Evolutionary conservation across 306 rosid species (phyloP).

Genomic region (Glycine tomentella): DNA sequence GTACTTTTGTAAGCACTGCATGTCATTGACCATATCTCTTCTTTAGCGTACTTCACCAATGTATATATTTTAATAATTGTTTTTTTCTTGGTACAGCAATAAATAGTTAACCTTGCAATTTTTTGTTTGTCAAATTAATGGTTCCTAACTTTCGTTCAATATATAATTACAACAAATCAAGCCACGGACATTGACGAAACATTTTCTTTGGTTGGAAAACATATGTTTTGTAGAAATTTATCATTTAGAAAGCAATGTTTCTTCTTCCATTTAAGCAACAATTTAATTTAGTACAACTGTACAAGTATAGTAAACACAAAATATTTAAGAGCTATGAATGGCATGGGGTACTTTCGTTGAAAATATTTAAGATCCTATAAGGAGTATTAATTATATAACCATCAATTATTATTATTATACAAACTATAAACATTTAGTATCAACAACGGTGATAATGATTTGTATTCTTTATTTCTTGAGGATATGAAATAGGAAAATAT

Average conservation of each 20-base stretch:
- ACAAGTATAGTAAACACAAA: not conserved
- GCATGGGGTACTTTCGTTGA: not conserved
- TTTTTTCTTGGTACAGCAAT: constrained; percentile 32
- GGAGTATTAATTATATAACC: too few species aligned
- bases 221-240: not conserved
- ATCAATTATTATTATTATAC: too few species aligned
- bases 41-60: not conserved
- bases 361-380: not conserved
- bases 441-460: too few species aligned
- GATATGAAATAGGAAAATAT: too few species aligned
- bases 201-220: not conserved
- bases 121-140: not conserved
- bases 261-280: not conserved
- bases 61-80: not conserved
- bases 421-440: too few species aligned
- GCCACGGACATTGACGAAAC: not conserved
- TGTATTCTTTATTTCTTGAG: too few species aligned
- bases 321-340: not conserved
- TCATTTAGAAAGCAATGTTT: constrained; percentile 20
- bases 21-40: not conserved
- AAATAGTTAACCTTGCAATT: constrained; percentile 22
- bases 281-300: not conserved
- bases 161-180: not conserved
- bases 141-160: constrained; percentile 3
- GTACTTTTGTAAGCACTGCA: constrained; percentile 32